Evolutionary conservation across 176 grass and related monocot species (phyloP), one percentile per base, ranked within the genome.

Genomic region (Typha latifolia): DNA sequence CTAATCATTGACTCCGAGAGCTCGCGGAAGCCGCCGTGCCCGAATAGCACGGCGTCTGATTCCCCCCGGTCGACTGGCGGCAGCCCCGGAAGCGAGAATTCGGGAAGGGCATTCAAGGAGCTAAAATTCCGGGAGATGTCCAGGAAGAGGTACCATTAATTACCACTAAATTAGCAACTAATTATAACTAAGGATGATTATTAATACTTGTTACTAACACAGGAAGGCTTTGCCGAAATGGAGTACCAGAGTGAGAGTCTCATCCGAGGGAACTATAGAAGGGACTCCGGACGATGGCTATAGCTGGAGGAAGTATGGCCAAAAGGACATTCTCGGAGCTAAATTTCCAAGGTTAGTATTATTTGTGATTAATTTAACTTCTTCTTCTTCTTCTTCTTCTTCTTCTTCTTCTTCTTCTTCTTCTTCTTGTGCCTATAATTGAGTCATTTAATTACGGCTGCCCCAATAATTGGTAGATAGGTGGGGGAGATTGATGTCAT

Each of bases 271-370:
- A 21, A 73, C 74, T 8, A 48, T 62, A 12, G 82, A 83, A 22
- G 85, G 82, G 37, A 79, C 76, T 13, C 48, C 51, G 11, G 86
- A 89, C 61, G 90, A 95, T 71, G 86, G 90, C 2, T 64, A 81
- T 78, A 84, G 83, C 69, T 95, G 90, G 90, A 85, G 90, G 63
- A 95, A 89, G 72, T 95, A 95, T 79, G 90, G 90, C 0, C 90
- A 95, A 74, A 95, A 95, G 77, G 85, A 89, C 71, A 95, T 95
- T 66, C 90, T 95, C 12, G 83, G 90, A 22, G 86, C 90, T 66
- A 89, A 84, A 62, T 79, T 89, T 79, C 90, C 90, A 12, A 69
- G 79, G 79, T 81, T 49, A 16, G 69, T 49, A 16, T 62, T 22
- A 43, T 10, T 6, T 43, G 37, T 43, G 1, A 10, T 10, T 6